Base-by-base conservation (phyloP, 805 yeast genomes). In the Candida maesae region DNA sequence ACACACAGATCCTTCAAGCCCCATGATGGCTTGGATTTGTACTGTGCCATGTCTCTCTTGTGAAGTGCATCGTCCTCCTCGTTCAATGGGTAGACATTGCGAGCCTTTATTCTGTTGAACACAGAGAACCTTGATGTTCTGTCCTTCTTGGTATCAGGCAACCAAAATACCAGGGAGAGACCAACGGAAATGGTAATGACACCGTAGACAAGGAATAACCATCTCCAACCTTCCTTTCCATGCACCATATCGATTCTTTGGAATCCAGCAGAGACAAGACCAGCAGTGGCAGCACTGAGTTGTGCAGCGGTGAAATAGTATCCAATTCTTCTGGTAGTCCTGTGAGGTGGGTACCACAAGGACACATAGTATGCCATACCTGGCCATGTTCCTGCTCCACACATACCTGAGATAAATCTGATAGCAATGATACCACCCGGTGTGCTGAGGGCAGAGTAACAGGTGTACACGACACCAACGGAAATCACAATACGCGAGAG, bases 281-380 rank as follows among this genome's bases (percentile, higher is more conserved):
- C 95, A 8, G 90, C 89, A 8, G 79, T 91, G n/a, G 95, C 79
- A 1, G 95, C 90, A 33, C 90, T 79, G n/a, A 87, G 60, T 63
- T 87, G 96, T 1, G 96, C 95, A 16, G 96, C 96, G 2, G 95
- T 87, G 62, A 82, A 87, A 61, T 87, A 87, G 64, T 83, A 87
- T 2, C 96, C 96, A 47, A 87, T 83, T 57, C 96, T 70, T 48
- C 76, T 73, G 2, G 95, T 84, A 50, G 79, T 75, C 45, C 93
- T 69, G 35, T 83, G 79, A 38, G 80, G 75, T 2, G 95, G 95
- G 56, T 87, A 87, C 91, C 95, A 87, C 52, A 86, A 65, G 0
- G 90, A 77, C 32, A 87, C 70, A 55, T 87, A 87, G 63, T 86
- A 87, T 17, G 88, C 78, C 82, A 87, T 70, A 9, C 95, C 95